These are phyloP conservation scores for Ochetophila trinervis DNA, from an alignment of 306 rosid species.

Conservation along the genomic window DNA sequence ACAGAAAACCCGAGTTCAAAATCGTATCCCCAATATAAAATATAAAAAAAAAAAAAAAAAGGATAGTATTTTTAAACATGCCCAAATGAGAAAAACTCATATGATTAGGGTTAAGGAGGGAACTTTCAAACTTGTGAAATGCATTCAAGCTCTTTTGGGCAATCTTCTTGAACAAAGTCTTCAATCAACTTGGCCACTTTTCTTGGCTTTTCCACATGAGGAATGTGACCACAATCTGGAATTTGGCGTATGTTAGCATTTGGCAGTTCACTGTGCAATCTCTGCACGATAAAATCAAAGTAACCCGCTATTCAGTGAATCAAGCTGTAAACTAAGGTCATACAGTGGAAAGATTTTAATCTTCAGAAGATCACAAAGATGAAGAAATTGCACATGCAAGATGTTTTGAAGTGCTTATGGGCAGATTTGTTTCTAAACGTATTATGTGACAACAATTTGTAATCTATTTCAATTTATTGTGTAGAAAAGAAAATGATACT, in stretches of 20 bases:
- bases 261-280: conserved; percentile 76
- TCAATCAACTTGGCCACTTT: conserved; percentile 49
- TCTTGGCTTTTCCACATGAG: conserved; percentile 81
- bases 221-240: conserved; percentile 83
- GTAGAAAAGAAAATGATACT: conserved; percentile 17
- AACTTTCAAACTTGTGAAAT: conserved; percentile 29
- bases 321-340: neutral
- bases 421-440: no score
- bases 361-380: neutral
- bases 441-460: neutral
- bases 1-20: no score
- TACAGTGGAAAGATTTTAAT: neutral
- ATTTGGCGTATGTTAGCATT: conserved; percentile 65
- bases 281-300: conserved; percentile 41
- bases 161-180: conserved; percentile 53
- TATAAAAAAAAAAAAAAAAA: no score
- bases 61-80: neutral
- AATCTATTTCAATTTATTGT: neutral
- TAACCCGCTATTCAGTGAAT: neutral
- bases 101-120: neutral
- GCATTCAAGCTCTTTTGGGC: conserved; percentile 29
- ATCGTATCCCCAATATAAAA: no score
- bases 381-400: neutral
- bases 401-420: neutral
- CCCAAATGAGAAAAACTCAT: neutral